A percentile compares a stretch with the other conserved stretches of the same genome.
These are phyloP conservation scores for Crucihimalaya himalaica DNA, from an alignment of 345 rosid species.

Conservation along the genomic window DNA sequence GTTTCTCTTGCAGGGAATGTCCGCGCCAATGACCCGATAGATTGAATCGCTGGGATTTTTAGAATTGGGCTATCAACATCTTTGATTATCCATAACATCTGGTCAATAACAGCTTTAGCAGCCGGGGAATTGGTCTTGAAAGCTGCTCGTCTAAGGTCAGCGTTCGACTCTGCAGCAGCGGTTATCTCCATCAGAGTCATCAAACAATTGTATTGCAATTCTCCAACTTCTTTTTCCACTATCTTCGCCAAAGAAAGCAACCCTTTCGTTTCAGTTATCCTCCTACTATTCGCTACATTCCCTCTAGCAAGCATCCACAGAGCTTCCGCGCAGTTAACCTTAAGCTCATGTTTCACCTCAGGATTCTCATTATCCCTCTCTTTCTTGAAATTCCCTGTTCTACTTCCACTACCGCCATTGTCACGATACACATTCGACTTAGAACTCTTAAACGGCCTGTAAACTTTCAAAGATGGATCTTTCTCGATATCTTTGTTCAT, in stretches of 20 bases:
- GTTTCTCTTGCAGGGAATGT: constrained; percentile 90
- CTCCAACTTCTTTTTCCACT: constrained; percentile 69
- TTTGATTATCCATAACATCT: constrained; percentile 64
- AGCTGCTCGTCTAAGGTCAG: constrained; percentile 79
- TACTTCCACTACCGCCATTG: constrained; percentile 42
- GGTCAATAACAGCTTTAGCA: constrained; percentile 86
- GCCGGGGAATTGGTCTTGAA: constrained; percentile 86
- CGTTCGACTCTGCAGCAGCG: constrained; percentile 65
- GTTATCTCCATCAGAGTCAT: constrained; percentile 89
- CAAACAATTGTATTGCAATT: constrained; percentile 72
- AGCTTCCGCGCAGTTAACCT: constrained; percentile 68
- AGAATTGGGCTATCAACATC: constrained; percentile 53
- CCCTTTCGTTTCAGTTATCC: constrained; percentile 89
- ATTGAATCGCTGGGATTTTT: constrained; percentile 65
- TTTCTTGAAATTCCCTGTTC: constrained; percentile 47
- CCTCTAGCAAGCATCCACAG: constrained; percentile 83
- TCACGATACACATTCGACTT: constrained; percentile 49
- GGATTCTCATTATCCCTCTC: constrained; percentile 77
- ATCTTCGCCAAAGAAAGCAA: constrained; percentile 85
- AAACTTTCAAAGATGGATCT: constrained; percentile 29
- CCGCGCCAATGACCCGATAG: constrained; percentile 82
- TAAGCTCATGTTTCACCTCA: constrained; percentile 64
- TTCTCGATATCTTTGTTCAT: constrained; percentile 63
- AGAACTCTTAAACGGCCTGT: constrained; percentile 45
- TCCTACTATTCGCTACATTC: constrained; percentile 68